Evolutionary conservation across 2,329 filamentous ascomycete species (phyloP), one percentile per base, ranked within the genome.

Genomic region (Bipolaris bicolor): DNA sequence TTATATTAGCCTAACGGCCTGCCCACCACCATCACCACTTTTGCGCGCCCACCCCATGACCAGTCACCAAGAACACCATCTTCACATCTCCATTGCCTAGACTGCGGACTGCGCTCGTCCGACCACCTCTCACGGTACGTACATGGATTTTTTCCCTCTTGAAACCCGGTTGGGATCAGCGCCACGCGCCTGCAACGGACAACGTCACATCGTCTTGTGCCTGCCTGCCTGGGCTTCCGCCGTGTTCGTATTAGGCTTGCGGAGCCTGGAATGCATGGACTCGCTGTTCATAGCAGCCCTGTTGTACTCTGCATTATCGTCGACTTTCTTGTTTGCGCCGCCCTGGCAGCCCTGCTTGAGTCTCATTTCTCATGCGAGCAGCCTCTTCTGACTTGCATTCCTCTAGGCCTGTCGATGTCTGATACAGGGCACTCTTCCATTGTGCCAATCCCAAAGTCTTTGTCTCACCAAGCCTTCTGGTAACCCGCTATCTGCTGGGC

Each of bases 81-180:
- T 54, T 40, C 58, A 37, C 36, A 34, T 40, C 44, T 10, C 11
- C 34, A 60, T 55, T 58, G 43, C 48, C 50, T 52, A 51, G 61
- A 60, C 58, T 60, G 67, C 67, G 54, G 58, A 66, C 63, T 58
- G n/a, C 49, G 45, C 57, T 62, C 50, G 68, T 73, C 66, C 49
- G 49, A 52, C 43, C 54, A 70, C 80, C 89, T 53, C 52, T 66
- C 67, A 63, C 61, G 67, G 74, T 76, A 75, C 62, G 74, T 76
- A 67, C 64, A 59, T 57, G 50, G 54, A 58, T 66, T 60, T 43
- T 41, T 13, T 57, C 10, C 29, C 50, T 69, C 65, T 65, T 74
- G 71, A 75, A 76, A 74, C 72, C 58, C 67, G 61, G 44, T 66
- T 68, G 70, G 68, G 62, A 70, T 66, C 63, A 51, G 59, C 58